phyloP scores from a whole-genome alignment of 805 yeast genomes.

The Hyphopichia homilentoma region DNA sequence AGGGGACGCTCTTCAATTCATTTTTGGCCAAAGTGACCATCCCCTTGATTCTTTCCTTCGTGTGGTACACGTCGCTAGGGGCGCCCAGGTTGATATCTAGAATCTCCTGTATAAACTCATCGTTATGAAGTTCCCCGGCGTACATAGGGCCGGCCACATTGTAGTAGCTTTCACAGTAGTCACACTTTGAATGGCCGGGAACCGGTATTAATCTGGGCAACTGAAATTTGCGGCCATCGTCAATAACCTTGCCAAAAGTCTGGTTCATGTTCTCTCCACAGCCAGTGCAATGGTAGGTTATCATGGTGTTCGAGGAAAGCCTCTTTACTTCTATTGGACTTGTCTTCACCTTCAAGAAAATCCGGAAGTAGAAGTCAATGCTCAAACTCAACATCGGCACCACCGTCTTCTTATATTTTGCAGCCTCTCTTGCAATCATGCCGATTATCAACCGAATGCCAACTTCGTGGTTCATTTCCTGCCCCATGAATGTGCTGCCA shows the following conservation, averaged over 20 bases:
- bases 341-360: constrained; percentile 73
- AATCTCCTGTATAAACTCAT: constrained; percentile 61
- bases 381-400: constrained; percentile 85
- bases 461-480: constrained; percentile 87
- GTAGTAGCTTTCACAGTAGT: constrained; percentile 62
- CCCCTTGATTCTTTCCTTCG: constrained; percentile 82
- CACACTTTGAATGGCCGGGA: constrained; percentile 67
- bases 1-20: constrained; percentile 61
- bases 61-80: constrained; percentile 61
- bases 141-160: constrained; percentile 97
- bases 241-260: constrained; percentile 60
- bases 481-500: constrained; percentile 47
- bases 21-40: constrained; percentile 82
- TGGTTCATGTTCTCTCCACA: constrained; percentile 75
- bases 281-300: constrained; percentile 80
- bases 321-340: constrained; percentile 82
- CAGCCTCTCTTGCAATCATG: constrained; percentile 77
- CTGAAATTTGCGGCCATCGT: constrained; percentile 51
- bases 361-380: constrained; percentile 88
- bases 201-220: constrained; percentile 46
- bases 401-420: constrained; percentile 79
- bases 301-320: constrained; percentile 71
- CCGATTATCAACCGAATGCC: constrained; percentile 83
- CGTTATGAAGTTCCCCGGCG: constrained; percentile 74
- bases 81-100: constrained; percentile 51